Base-by-base conservation (phyloP, 225 moss, liverwort and hornwort species). In the Physcomitrium patens region DNA sequence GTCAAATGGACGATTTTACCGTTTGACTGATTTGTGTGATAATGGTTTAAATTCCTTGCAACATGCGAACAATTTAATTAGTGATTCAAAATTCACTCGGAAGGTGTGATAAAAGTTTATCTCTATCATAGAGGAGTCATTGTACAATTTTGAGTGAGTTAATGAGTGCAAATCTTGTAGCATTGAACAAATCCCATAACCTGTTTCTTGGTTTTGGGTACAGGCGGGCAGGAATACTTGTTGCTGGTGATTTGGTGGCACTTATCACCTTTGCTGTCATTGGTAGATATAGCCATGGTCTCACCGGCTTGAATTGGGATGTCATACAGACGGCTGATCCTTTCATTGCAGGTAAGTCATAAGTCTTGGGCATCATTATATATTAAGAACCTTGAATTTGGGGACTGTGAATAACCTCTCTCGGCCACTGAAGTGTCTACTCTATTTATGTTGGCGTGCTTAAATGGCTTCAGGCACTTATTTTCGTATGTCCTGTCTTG, bases 311-410 rank as follows among this genome's bases (percentile, higher is more conserved):
- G 41, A 92, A 94, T 75, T 94, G 96, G 96, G 96, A 97, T 73
- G 86, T 84, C 47, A 54, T 97, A n/a, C 83, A 84, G 20, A 94
- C 91, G 15, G 94, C 92, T 45, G 96, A 97, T 81, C 94, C 96
- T 68, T 97, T 97, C 72, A 85, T 94, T 57, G 94, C 91, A 81
- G 96, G 96, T 92, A 18, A 24, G 61, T 68, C 45, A 13, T 10
- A 44, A 57, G n/a, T 17, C 28, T 60, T 66, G 13, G 53, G 65
- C 53, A 12, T 17, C n/a, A 45, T 46, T 17, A 3, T 8, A 54
- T 26, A 26, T 0, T 7, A 15, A 48, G 23, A 26, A 24, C 68
- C 26, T 65, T 49, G 12, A 28, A 10, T 68, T 10, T n/a, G 3
- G 43, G 59, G 51, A 13, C 16, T 68, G n/a, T 67, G 58, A 28